These are phyloP conservation scores for Syzygium aromaticum DNA, from an alignment of 345 rosid species.

Conservation along the genomic window DNA sequence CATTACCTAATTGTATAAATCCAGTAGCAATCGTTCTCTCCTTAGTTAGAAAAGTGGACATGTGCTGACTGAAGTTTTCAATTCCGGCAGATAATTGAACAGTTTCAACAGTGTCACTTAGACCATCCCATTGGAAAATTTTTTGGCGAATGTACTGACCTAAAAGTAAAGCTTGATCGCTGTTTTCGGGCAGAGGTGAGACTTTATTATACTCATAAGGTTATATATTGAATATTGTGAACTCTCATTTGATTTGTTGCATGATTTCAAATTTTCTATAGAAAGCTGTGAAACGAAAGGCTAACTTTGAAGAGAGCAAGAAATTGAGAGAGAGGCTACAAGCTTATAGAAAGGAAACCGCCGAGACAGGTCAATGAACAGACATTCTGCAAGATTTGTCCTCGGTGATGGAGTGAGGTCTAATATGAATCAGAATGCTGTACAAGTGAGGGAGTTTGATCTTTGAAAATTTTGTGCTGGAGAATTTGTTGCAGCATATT, in stretches of 20 bases:
- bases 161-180: constrained; percentile 73
- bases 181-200: constrained; percentile 83
- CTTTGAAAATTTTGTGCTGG: not conserved
- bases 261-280: constrained; percentile 11
- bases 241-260: not conserved
- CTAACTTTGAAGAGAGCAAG: constrained; percentile 64
- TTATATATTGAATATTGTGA: not conserved
- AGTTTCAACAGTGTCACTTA: constrained; percentile 78
- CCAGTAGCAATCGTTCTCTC: not conserved
- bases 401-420: not conserved
- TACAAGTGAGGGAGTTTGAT: not conserved
- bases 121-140: constrained; percentile 83
- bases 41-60: not conserved
- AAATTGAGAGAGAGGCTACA: constrained; percentile 48
- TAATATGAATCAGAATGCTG: not conserved
- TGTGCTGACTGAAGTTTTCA: not conserved
- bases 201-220: not conserved
- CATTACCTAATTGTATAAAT: not conserved
- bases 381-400: not conserved
- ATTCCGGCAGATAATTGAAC: constrained; percentile 58
- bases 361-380: constrained; percentile 1
- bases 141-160: constrained; percentile 80
- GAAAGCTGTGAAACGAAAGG: constrained; percentile 92
- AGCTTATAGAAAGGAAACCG: constrained; percentile 37
- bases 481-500: not conserved